Base-by-base conservation (phyloP, 2,329 filamentous ascomycete genomes). In the Diaporthe citrichinensis region DNA sequence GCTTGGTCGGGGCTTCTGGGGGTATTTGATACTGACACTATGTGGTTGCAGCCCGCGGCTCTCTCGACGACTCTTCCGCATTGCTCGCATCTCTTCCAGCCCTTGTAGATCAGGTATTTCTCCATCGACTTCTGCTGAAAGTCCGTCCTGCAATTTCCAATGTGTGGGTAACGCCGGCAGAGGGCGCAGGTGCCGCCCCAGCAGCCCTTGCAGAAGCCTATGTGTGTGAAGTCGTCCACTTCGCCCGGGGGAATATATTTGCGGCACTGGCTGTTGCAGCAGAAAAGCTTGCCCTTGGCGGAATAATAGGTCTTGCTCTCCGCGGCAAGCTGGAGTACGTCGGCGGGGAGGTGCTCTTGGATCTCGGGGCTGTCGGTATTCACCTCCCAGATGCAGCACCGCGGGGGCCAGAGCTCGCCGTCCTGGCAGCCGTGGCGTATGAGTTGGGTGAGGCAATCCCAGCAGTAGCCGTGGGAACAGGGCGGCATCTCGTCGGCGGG, bases 171-270 rank as follows among this genome's bases (percentile, higher is more conserved):
- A 9, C 28, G 10, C 2, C 41, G 4, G 41, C 61, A 67, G 17
- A 34, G 6, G 61, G 25, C 20, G 61, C 61, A 67, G 41, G 61
- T 67, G 25, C 61, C 61, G 44, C 41, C 62, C 62, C 62, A 51
- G 62, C 62, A 67, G 62, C 9, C 6, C 20, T 6, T 12, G 44
- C 62, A 67, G 62, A 67, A 67, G 28, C 44, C 62, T 31, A 49
- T 25, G 28, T 67, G 3, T 1, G 44, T 51, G 20, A 1, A 9
- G 0, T 67, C 20, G 44, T 51, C 17, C 2, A 67, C 25, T 0
- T 36, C 14, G 4, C 20, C 28, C 1, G 41, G 44, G 12, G 44
- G 1, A 8, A 67, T 49, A 23, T 51, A 67, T 15, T 25, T 36
- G 1, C 44, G 44, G 20, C 44, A 67, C 3, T 49, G 0, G 1